A percentile compares a stretch with the other conserved stretches of the same genome.
phyloP scores from a whole-genome alignment of 108 stramenopile genomes.

The Cyclotella baltica region DNA sequence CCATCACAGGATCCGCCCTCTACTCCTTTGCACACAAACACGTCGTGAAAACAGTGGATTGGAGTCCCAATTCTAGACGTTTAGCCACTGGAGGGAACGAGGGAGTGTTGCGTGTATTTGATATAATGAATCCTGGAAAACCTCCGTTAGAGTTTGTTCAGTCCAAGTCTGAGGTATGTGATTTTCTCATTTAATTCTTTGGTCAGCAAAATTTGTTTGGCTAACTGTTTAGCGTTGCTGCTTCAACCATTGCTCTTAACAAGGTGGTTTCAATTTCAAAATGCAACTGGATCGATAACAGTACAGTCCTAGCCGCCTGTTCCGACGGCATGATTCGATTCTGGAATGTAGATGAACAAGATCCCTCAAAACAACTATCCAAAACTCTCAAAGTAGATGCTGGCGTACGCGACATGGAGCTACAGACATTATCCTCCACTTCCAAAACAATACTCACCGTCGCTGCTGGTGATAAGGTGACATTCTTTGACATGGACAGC shows the following conservation, averaged over 20 bases:
- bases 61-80: slow-evolving; percentile 76
- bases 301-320: slow-evolving; percentile 63
- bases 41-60: slow-evolving; percentile 96
- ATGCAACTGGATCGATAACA: slow-evolving; percentile 64
- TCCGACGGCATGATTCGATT: slow-evolving; percentile 77
- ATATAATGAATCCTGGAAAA: slow-evolving; percentile 52
- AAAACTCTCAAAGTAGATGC: slow-evolving; percentile 66
- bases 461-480: slow-evolving; percentile 87
- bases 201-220: neutral
- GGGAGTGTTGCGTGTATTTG: slow-evolving; percentile 88
- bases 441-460: slow-evolving; percentile 76
- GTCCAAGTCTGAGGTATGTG: slow-evolving; percentile 29
- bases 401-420: slow-evolving; percentile 91
- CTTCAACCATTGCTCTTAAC: neutral
- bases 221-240: slow-evolving; percentile 3
- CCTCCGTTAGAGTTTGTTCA: slow-evolving; percentile 47
- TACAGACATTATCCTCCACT: slow-evolving; percentile 50
- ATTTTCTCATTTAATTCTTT: neutral
- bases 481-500: slow-evolving; percentile 78
- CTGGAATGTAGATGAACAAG: slow-evolving; percentile 58
- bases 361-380: slow-evolving; percentile 30
- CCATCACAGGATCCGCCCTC: slow-evolving; percentile 81
- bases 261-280: slow-evolving; percentile 71
- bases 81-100: slow-evolving; percentile 97
- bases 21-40: slow-evolving; percentile 91